Base-by-base conservation (phyloP, 139 green algal genomes). In the Axilococcus clingmanii region DNA sequence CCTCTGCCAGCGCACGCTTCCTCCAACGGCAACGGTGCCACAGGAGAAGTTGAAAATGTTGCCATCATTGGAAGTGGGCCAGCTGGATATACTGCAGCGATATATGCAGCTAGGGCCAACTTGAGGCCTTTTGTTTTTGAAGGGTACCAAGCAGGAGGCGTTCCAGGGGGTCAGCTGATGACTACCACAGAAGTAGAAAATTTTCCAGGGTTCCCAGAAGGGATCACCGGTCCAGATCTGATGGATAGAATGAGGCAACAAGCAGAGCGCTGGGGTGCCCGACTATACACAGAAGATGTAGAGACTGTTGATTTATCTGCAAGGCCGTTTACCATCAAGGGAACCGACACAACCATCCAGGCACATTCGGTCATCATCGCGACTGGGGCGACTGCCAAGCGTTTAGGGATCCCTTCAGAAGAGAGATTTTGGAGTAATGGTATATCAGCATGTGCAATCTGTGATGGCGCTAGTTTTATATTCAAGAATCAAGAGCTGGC, bases 231-330 rank as follows among this genome's bases (percentile, higher is more conserved):
- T 3, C 91, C 91, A 23, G 91, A 98, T 55, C 77, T 98, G 7
- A 97, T 98, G 91, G 89, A 97, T 48, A 63, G 71, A 17, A 98
- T 98, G 91, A 68, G 85, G 2, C 58, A 72, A 32, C 91, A 98
- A 81, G 87, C 91, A n/a, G 82, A 96, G 71, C 61, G 87, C 11
- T 98, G 89, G 91, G 91, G 91, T 27, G 69, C 87, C 23, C 74
- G 83, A 56, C 64, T 97, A 28, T 40, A 82, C 51, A 88, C 84
- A 4, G 91, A 99, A 68, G 91, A 99, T 66, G 92, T 99, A 6
- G 83, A 89, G 30, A 49, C 54, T 5, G 71, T 97, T 1, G 92
- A 99, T 65, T 63, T 95, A 0, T 66, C 45, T 2, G 19, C 52
- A 16, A 63, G 87, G 15, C 91, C 91, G 20, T 95, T 94, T 61